A percentile compares a stretch with the other conserved stretches of the same genome.
These are phyloP conservation scores for Phytophthora fragariae DNA, from an alignment of 352 stramenopile genomes.

Conservation along the genomic window DNA sequence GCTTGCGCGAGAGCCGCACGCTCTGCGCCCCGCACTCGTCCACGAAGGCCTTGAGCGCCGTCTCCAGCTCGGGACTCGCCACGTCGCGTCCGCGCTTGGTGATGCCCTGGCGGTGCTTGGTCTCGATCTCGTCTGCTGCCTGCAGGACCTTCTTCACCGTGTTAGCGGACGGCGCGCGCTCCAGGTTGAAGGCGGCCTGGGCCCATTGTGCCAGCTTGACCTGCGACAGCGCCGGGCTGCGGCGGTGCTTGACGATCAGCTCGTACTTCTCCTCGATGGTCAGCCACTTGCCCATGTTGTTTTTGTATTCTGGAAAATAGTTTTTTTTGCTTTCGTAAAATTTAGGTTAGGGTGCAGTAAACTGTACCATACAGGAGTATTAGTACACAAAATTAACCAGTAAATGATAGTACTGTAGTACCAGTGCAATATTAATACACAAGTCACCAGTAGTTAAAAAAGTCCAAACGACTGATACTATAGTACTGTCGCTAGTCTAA, in stretches of 20 bases:
- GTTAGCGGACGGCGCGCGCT: constrained; percentile 25
- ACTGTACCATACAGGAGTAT: no score
- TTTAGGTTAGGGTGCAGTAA: no score
- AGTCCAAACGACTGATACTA: no score
- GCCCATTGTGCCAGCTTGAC: constrained; percentile 34
- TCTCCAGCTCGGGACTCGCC: constrained; percentile 33
- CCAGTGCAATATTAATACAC: no score
- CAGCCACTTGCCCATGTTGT: constrained; percentile 33
- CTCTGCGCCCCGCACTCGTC: constrained; percentile 1
- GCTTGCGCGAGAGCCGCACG: constrained; percentile 24
- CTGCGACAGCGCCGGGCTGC: constrained; percentile 27
- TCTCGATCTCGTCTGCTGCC: constrained; percentile 19
- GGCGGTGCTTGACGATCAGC: constrained; percentile 33
- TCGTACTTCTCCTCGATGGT: constrained; percentile 38
- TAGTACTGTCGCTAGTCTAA: not conserved
- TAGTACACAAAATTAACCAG: no score
- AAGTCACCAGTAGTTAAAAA: no score
- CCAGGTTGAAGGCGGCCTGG: constrained; percentile 26
- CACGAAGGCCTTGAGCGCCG: constrained; percentile 22
- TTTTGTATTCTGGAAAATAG: not conserved
- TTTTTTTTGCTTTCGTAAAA: not conserved
- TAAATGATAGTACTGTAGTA: no score
- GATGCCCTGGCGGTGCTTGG: constrained; percentile 31
- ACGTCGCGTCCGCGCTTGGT: constrained; percentile 35
- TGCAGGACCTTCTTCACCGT: constrained; percentile 35